Conservation (phyloP, 345 rosid genomes). For the Linum usitatissimum region DNA sequence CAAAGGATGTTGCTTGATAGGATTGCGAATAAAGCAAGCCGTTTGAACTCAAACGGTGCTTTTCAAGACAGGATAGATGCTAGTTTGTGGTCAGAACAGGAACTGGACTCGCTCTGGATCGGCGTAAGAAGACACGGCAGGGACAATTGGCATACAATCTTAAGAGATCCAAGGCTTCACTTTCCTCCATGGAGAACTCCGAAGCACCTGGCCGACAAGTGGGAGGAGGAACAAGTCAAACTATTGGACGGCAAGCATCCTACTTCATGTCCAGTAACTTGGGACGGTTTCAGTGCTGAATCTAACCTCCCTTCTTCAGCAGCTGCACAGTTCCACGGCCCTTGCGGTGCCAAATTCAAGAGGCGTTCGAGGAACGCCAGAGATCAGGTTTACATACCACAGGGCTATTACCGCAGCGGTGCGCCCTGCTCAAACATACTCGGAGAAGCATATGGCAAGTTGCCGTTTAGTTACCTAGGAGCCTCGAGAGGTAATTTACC, state of each 20-base stretch:
- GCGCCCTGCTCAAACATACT: conserved; percentile 8
- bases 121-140: conserved; percentile 45
- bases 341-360: not conserved
- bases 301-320: conserved; percentile 28
- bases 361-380: conserved; percentile 3
- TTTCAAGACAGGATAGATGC: conserved; percentile 18
- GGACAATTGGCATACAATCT: conserved; percentile 36
- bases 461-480: not conserved
- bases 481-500: conserved; percentile 22
- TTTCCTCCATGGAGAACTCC: conserved; percentile 30
- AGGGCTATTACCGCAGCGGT: not conserved
- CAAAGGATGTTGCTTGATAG: conserved; percentile 32
- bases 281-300: conserved; percentile 22
- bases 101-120: conserved; percentile 42
- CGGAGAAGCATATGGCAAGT: conserved; percentile 7
- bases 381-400: conserved; percentile 14
- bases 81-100: conserved; percentile 38
- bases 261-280: conserved; percentile 8
- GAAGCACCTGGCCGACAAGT: conserved; percentile 31
- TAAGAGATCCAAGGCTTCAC: conserved; percentile 30
- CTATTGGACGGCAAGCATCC: conserved; percentile 16
- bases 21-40: conserved; percentile 19
- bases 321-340: conserved; percentile 20
- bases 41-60: conserved; percentile 16
- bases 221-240: conserved; percentile 38